These are phyloP conservation scores for Gloeophyllum trabeum DNA, from an alignment of 768 basidiomycete genomes.

Conservation along the genomic window DNA sequence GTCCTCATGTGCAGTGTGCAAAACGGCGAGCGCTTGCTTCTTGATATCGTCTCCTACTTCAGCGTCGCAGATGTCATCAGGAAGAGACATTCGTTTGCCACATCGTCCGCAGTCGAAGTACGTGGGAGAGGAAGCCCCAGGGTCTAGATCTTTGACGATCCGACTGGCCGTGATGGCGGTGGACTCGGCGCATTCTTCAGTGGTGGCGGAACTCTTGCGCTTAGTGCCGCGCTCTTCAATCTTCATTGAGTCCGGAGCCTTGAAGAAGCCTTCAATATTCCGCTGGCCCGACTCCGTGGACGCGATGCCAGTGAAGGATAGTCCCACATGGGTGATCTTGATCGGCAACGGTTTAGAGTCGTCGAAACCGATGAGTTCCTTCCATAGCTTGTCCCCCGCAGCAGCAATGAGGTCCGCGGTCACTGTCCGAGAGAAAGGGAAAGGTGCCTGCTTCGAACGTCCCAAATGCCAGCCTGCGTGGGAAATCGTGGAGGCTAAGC, in stretches of 20 bases:
- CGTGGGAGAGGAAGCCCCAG: conserved; percentile 4
- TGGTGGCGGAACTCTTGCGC: conserved; percentile 5
- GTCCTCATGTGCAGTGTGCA: conserved; percentile 71
- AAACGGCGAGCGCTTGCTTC: conserved; percentile 25
- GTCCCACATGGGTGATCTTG: conserved; percentile 60
- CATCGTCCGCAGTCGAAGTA: conserved; percentile 55
- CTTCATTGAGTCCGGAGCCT: conserved; percentile 23
- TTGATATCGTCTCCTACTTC: conserved; percentile 18
- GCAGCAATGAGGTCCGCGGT: conserved; percentile 67
- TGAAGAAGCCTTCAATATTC: conserved; percentile 81
- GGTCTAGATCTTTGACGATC: not conserved
- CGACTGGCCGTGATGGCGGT: conserved; percentile 1
- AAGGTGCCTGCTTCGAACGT: conserved; percentile 76
- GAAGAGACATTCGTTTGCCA: conserved; percentile 29
- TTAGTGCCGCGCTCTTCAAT: conserved; percentile 1
- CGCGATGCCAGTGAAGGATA: conserved; percentile 75
- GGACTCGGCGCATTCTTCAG: conserved; percentile 1
- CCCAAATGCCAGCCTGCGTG: conserved; percentile 48
- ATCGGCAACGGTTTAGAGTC: conserved; percentile 23
- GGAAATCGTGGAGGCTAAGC: conserved; percentile 3
- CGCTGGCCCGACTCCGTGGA: conserved; percentile 67
- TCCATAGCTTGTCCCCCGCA: conserved; percentile 77
- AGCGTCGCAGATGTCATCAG: conserved; percentile 13
- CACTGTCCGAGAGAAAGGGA: conserved; percentile 71
- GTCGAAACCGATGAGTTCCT: conserved; percentile 61